Base-by-base conservation (phyloP, 139 green algal species). In the Bryopsis sp. region DNA sequence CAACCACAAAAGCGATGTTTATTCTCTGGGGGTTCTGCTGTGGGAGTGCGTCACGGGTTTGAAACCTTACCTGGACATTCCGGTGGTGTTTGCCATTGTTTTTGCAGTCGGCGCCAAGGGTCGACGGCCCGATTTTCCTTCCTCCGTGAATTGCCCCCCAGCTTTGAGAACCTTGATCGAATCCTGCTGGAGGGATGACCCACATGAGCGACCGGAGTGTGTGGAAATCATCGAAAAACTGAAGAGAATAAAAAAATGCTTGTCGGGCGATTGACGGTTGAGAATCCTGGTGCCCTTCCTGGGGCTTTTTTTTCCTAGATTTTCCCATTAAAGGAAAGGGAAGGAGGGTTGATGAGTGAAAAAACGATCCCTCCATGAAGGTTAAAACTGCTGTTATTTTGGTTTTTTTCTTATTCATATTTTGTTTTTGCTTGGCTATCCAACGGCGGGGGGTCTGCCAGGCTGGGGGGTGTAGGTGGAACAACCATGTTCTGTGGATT, bases 1-100 rank as follows among this genome's bases (percentile, higher is more conserved):
- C 0, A 70, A 37, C n/a, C 38, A 63, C 67, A 74, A 78, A 50
- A 66, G 69, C n/a, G 77, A 83, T 64, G 54, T 83, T 24, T 83
- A 78, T 71, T 79, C 72, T 31, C 72, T 70, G 1, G 71, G 47
- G 19, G 48, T 78, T 28, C 32, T 64, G 19, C 57, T 37, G 6
- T 37, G 22, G 11, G 8, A 67, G 19, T 47, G 31, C 8, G 33
- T 48, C 15, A 64, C 26, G 8, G 57, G 57, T 28, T 34, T 39
- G 57, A 32, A 24, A 32, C 57, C 57, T 28, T 64, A 26, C 43
- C 11, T 11, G 15, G 43, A 54, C 43, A 26, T 26, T 54, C 15
- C 11, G 15, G 15, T 26, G 43, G 43, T 54, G 43, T 54, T 54
- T 19, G 43, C 43, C 43, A 54, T 54, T 26, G 19, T 54, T 11